Conservation (phyloP, 768 basidiomycete species). For the Xerocomellus dryophilus region DNA sequence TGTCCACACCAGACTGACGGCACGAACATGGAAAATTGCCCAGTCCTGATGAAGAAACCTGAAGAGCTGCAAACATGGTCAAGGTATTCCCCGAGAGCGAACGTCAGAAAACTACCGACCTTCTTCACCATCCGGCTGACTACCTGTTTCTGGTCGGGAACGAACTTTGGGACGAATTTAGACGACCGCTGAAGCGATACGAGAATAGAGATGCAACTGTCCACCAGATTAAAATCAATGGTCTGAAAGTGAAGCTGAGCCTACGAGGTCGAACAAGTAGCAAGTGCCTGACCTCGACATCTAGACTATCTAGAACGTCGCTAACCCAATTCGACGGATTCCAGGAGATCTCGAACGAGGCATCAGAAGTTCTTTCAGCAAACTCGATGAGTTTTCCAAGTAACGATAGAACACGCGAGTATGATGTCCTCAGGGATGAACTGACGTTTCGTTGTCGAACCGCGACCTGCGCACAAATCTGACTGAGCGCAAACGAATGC, state of each 20-base stretch:
- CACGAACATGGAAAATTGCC: conserved; percentile 74
- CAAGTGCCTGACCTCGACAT: conserved; percentile 47
- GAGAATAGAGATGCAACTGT: conserved; percentile 56
- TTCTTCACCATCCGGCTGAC: conserved; percentile 59
- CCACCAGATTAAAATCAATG: conserved; percentile 63
- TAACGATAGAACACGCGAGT: conserved; percentile 50
- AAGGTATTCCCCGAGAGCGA: background rate
- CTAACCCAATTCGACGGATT: conserved; percentile 62
- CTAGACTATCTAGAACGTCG: conserved; percentile 49
- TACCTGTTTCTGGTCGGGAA: conserved; percentile 51
- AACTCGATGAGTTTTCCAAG: conserved; percentile 49
- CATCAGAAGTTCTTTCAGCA: conserved; percentile 33
- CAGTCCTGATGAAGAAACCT: conserved; percentile 66
- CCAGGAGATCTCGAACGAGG: conserved; percentile 48
- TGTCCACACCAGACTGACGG: conserved; percentile 80
- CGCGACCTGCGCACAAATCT: conserved; percentile 41
- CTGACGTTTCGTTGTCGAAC: conserved; percentile 32
- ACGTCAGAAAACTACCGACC: conserved; percentile 29
- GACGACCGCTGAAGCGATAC: conserved; percentile 53
- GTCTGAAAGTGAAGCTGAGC: conserved; percentile 12
- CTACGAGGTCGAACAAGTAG: background rate
- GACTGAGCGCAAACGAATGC: conserved; percentile 47
- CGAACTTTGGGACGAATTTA: conserved; percentile 49
- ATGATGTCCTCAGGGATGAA: conserved; percentile 44
- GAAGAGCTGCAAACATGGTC: conserved; percentile 50